Evolutionary conservation across 768 basidiomycete species (phyloP), one percentile per base, ranked within the genome.

Genomic region (Panus rudis): DNA sequence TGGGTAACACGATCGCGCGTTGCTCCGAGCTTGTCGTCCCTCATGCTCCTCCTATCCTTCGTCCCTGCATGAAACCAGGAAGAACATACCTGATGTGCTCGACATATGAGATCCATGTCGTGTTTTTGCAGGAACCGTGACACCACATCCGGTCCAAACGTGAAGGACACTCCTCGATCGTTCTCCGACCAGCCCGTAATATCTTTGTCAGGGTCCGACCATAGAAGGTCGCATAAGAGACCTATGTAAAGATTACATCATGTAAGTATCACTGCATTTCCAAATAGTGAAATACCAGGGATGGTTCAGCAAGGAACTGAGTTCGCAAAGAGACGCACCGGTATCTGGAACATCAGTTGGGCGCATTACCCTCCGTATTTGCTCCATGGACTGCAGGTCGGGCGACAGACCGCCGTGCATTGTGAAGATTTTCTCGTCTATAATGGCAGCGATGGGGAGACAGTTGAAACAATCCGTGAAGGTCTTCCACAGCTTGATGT

Each of bases 401-500:
- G 94, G 94, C 64, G 89, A 92, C 53, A 97, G 73, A 39, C 94
- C 94, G 42, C 94, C 94, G 58, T 98, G 94, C 94, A 98, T 98
- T 39, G 92, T 96, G 67, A 99, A 97, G 63, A 99, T 99, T 73
- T 98, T 99, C 69, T 98, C 94, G 69, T 98, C 94, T 63, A 99
- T 97, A 68, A 99, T 97, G 56, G 94, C 94, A 37, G 94, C 94
- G 63, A 99, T 97, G 27, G 94, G 94, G 52, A 97, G 72, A 64
- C 94, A 98, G 72, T 99, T 99, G 78, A 99, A 99, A 71, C 94
- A 97, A 64, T 99, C 94, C 47, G 94, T 99, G 67, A 99, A 99
- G 26, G 94, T 99, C 77, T 99, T 99, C 94, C 94, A 99, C 62
- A 97, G 76, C 68, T 99, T 99, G 78, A 99, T 99, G 75, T 98